Conservation (phyloP, 2,329 filamentous ascomycete genomes). For the Purpureocillium lavendulum region DNA sequence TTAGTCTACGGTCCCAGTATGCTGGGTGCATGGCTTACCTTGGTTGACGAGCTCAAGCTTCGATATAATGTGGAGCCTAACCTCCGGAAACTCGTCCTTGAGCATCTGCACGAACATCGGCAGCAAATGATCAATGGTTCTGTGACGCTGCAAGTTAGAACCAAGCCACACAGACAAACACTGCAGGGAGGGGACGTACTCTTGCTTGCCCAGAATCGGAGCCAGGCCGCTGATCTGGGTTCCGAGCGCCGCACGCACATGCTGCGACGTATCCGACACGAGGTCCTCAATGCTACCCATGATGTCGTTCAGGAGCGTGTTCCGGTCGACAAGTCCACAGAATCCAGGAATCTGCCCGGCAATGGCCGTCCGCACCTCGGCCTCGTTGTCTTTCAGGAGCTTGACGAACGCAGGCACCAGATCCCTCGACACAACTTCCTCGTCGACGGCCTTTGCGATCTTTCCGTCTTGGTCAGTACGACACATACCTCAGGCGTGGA, state of each 20-base stretch:
- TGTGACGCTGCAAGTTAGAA: slow-evolving; percentile 23
- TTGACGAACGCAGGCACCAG: slow-evolving; percentile 96
- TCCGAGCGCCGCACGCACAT: slow-evolving; percentile 89
- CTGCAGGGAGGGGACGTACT: slow-evolving; percentile 48
- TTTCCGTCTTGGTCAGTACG: slow-evolving; percentile 24
- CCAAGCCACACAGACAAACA: not conserved
- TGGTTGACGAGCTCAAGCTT: slow-evolving; percentile 98
- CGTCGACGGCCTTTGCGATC: slow-evolving; percentile 97
- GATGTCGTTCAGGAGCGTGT: slow-evolving; percentile 85
- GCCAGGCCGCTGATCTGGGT: slow-evolving; percentile 96
- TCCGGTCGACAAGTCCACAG: slow-evolving; percentile 80
- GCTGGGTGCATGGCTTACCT: slow-evolving; percentile 40
- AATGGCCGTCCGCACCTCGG: slow-evolving; percentile 93
- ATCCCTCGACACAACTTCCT: slow-evolving; percentile 89
- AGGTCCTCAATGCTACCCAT: slow-evolving; percentile 96
- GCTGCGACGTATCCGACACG: slow-evolving; percentile 91
- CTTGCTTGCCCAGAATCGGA: slow-evolving; percentile 94
- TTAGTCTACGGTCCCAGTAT: slow-evolving; percentile 9
- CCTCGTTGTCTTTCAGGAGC: slow-evolving; percentile 94
- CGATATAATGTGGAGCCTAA: slow-evolving; percentile 98
- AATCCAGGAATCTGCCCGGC: slow-evolving; percentile 97
- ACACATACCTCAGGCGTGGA: too few species aligned
- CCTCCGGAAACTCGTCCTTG: slow-evolving; percentile 98
- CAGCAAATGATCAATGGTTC: slow-evolving; percentile 90
- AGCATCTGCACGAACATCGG: slow-evolving; percentile 99